These are phyloP conservation scores for Cerioporus squamosus DNA, from an alignment of 1,284 basidiomycete genomes.

Conservation along the genomic window DNA sequence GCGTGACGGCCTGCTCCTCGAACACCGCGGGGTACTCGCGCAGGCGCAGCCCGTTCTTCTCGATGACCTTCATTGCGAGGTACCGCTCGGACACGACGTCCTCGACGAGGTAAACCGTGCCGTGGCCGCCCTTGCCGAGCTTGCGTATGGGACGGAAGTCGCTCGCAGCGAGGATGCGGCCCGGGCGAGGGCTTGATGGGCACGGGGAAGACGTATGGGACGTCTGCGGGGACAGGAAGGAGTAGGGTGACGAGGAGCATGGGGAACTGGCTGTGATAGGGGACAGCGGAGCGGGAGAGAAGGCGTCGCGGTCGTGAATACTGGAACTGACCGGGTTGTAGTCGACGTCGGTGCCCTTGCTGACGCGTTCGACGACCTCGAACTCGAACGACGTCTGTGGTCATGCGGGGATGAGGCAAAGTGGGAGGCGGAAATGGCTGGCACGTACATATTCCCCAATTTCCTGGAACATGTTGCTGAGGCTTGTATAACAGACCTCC, in stretches of 20 bases:
- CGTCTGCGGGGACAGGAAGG: background rate
- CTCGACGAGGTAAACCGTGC: conserved; percentile 31
- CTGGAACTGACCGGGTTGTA: background rate
- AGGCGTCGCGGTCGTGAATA: conserved; percentile 2
- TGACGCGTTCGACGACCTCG: conserved; percentile 8
- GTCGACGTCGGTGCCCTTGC: conserved; percentile 10
- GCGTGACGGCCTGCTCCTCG: conserved; percentile 25
- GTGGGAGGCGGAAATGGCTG: background rate
- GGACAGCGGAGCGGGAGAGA: conserved; percentile 6
- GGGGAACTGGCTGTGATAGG: conserved; percentile 3
- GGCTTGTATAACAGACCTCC: background rate
- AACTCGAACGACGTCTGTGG: conserved; percentile 15
- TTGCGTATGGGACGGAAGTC: conserved; percentile 29
- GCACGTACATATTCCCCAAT: conserved; percentile 12
- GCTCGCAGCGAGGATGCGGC: conserved; percentile 6
- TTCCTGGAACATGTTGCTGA: conserved; percentile 13
- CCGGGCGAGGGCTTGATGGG: background rate
- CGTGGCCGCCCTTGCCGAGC: conserved; percentile 34
- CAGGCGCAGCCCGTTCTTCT: conserved; percentile 27
- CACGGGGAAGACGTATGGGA: background rate
- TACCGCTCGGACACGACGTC: conserved; percentile 23
- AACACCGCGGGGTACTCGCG: conserved; percentile 24
- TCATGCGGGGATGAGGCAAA: background rate
- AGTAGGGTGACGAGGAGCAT: conserved; percentile 6
- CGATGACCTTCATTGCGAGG: conserved; percentile 34